Base-by-base conservation (phyloP, 2,329 filamentous ascomycete species). In the Exophiala phaeomuriformis region DNA sequence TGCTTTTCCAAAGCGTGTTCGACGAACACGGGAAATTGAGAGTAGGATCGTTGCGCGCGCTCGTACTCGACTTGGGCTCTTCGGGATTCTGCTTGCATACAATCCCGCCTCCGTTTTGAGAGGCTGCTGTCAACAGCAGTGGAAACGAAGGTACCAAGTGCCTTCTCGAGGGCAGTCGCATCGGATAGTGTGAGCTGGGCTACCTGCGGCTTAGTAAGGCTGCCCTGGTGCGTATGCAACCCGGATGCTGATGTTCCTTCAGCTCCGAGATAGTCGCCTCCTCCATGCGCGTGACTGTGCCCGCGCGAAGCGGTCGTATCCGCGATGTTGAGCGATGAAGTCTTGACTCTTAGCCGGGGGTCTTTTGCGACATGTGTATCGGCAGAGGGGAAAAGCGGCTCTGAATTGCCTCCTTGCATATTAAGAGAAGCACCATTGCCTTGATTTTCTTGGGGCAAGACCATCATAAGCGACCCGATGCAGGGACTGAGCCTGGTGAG, bases 21-120 rank as follows among this genome's bases (percentile, higher is more conserved):
- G 28, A 53, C 30, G n/a, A 58, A 29, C 27, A 49, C 10, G 8
- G 56, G 56, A 37, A 51, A 56, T 33, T 46, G 47, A 9, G 41
- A 27, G 9, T 29, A 30, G 4, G 12, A 40, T 12, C 37, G 39
- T 29, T 49, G 47, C 27, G 30, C 12, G 12, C 36, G 53, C n/a
- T 53, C 48, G n/a, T 53, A 44, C 5, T 53, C 47, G 4, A 4
- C n/a, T 27, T 31, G 47, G 10, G 50, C 50, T 4, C 5, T 19
- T 28, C 51, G 33, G 41, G 30, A 10, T 32, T 53, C n/a, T 12
- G 3, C 5, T 39, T 41, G 36, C 9, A 51, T 12, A 27, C 27
- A 27, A 3, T 51, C 40, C 32, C 33, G 28, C 32, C 49, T 52
- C 8, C 47, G 43, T 31, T 30, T 28, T 29, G 37, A 5, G 27